These are phyloP conservation scores for Trichoderma oligosporum DNA, from an alignment of 2,329 filamentous ascomycete genomes.

Conservation along the genomic window DNA sequence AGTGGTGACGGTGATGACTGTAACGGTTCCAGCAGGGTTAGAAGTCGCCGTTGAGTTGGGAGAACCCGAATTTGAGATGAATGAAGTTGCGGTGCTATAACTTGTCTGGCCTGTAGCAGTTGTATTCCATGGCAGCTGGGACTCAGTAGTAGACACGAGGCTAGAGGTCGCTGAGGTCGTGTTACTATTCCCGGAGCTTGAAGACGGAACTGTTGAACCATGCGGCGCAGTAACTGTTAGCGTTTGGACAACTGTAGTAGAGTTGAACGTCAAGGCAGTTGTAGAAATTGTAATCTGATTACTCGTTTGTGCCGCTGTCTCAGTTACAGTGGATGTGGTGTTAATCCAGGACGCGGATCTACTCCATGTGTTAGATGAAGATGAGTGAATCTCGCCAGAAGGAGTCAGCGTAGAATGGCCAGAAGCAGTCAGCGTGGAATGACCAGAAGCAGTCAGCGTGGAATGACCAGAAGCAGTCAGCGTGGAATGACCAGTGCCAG, in stretches of 20 bases:
- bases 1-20: constrained; percentile 7
- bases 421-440: neutral
- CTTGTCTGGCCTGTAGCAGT: neutral
- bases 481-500: neutral
- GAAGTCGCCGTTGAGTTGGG: neutral
- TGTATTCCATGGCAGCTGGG: constrained; percentile 8
- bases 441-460: neutral
- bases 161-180: neutral
- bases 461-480: neutral
- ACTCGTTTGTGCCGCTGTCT: neutral
- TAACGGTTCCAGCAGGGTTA: neutral
- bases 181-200: neutral
- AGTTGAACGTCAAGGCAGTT: neutral
- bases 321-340: constrained; percentile 4
- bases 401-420: neutral
- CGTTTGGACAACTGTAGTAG: constrained; percentile 1
- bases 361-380: constrained; percentile 2
- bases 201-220: neutral
- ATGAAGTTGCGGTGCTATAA: neutral
- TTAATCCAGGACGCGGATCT: constrained; percentile 10
- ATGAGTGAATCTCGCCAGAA: constrained; percentile 1
- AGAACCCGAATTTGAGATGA: neutral
- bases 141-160: neutral
- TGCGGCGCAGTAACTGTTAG: neutral
- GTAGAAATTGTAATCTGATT: neutral